These are phyloP conservation scores for Spironucleus salmonicida DNA, from an alignment of 208 protist species.

Conservation along the genomic window DNA sequence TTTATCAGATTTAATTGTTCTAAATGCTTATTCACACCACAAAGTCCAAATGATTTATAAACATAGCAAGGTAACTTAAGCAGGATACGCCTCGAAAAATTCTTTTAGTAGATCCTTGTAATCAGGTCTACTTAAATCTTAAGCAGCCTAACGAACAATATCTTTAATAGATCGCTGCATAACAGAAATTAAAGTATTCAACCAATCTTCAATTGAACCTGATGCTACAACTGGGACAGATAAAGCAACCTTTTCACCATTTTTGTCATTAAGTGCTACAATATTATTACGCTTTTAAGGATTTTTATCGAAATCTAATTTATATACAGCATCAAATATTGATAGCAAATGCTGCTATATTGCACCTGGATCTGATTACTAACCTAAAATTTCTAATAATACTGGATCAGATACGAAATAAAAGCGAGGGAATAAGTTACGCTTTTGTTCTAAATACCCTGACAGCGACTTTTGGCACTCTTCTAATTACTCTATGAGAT, in stretches of 20 bases:
- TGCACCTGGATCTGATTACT: conserved; percentile 73
- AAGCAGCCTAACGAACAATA: conserved; percentile 45
- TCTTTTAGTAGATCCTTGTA: conserved; percentile 53
- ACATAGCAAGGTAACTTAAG: conserved; percentile 74
- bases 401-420: conserved; percentile 91
- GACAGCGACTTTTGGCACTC: conserved; percentile 84
- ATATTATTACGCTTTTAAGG: conserved; percentile 48
- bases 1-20: conserved; percentile 41
- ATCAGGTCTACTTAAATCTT: conserved; percentile 64
- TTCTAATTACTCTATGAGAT: conserved; percentile 75
- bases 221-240: conserved; percentile 63
- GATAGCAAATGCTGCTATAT: conserved; percentile 77
- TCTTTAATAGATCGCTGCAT: conserved; percentile 68
- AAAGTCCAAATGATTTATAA: conserved; percentile 83
- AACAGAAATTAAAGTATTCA: conserved; percentile 62
- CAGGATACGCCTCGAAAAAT: conserved; percentile 73
- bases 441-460: conserved; percentile 80
- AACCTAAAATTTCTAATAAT: conserved; percentile 83
- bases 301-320: conserved; percentile 62
- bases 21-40: conserved; percentile 69
- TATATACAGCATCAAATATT: conserved; percentile 57
- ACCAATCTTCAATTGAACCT: conserved; percentile 76
- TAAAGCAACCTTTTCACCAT: conserved; percentile 66
- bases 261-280: conserved; percentile 42
- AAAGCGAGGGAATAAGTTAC: conserved; percentile 79